Conservation (phyloP, 257 asterid species). For the Thymus mandschuricus region DNA sequence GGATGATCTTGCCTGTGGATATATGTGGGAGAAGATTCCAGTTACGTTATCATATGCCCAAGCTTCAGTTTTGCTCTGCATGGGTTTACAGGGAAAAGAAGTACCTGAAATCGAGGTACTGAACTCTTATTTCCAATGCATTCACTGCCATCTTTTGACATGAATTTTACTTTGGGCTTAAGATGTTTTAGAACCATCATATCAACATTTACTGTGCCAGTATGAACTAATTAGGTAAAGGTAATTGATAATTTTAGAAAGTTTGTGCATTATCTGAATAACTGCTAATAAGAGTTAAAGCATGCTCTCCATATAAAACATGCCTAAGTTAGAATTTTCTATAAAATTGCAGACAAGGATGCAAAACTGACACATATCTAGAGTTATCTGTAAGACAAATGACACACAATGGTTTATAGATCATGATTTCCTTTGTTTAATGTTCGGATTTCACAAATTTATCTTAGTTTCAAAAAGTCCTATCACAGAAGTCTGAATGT, state of each 20-base stretch:
- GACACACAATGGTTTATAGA: not conserved
- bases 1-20: conserved; percentile 63
- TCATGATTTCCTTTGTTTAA: not conserved
- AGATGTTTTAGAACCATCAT: not conserved
- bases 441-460: not conserved
- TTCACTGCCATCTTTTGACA: not conserved
- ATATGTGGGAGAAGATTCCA: conserved; percentile 81
- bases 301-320: not conserved
- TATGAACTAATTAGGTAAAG: conserved; percentile 13
- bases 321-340: not conserved
- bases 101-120: conserved; percentile 68
- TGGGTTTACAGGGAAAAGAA: conserved; percentile 82
- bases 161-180: not conserved
- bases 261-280: not conserved
- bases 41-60: conserved; percentile 73
- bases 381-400: not conserved
- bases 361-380: not conserved
- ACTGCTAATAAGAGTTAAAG: not conserved
- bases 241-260: not conserved
- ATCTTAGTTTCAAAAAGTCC: not conserved
- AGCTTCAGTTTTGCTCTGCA: conserved; percentile 89
- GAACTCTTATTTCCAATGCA: conserved; percentile 12
- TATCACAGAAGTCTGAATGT: not conserved
- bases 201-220: not conserved
- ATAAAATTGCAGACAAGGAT: not conserved